Percentiles rank a stretch among this genome's conserved stretches.
Evolutionary conservation across 306 rosid genomes (phyloP).

Genomic region (Echinosophora koreensis): DNA sequence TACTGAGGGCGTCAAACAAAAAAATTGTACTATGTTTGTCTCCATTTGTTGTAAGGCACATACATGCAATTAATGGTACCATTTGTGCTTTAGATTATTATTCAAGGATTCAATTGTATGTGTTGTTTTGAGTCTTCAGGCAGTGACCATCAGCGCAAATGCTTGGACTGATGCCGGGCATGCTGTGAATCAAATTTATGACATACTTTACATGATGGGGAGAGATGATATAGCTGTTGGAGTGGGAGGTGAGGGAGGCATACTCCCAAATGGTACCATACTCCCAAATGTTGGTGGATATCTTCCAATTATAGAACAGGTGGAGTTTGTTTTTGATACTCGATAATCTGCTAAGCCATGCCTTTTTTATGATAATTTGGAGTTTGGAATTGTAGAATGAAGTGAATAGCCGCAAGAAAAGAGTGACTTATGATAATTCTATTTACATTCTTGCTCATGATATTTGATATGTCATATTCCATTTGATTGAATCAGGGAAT

Average conservation of each 20-base stretch:
- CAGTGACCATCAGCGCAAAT: conserved; percentile 74
- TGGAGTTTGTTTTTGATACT: background rate
- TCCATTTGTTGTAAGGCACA: conserved; percentile 12
- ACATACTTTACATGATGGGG: conserved; percentile 89
- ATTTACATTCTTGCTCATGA: conserved; percentile 18
- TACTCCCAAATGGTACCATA: conserved; percentile 74
- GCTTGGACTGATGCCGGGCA: conserved; percentile 92
- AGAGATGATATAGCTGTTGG: conserved; percentile 90
- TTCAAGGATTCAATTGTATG: background rate
- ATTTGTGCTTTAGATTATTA: conserved; percentile 27
- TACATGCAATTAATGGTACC: conserved; percentile 12
- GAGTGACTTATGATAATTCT: background rate
- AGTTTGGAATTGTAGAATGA: conserved; percentile 26
- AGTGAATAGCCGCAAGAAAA: background rate
- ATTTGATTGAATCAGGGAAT: conserved; percentile 64
- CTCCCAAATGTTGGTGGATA: conserved; percentile 91
- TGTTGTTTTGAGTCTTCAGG: conserved; percentile 55
- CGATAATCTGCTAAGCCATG: background rate
- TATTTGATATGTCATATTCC: background rate
- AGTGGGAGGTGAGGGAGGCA: conserved; percentile 95
- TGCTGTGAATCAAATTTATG: conserved; percentile 91
- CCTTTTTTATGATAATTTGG: background rate
- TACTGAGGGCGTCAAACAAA: too few species aligned
- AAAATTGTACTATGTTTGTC: conserved; percentile 25
- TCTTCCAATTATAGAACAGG: conserved; percentile 94